Evolutionary conservation across 805 yeast genomes (phyloP), one percentile per base, ranked within the genome.

Genomic region (Candida stauntonica): DNA sequence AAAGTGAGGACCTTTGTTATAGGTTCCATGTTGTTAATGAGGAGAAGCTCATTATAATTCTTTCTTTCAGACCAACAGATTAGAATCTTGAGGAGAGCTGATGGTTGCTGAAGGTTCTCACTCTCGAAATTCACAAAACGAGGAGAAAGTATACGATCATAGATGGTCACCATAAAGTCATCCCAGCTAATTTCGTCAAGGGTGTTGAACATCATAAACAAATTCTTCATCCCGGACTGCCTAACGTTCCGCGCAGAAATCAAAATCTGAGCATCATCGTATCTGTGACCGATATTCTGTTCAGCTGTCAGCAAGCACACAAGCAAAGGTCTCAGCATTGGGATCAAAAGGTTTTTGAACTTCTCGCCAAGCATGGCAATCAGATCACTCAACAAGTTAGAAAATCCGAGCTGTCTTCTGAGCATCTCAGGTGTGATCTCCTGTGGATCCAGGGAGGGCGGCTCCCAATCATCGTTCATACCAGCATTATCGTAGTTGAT

Each of bases 21-120:
- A 7, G 87, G 74, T 2, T 73, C 66, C 35, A 61, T 67, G 32
- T 81, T 72, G 45, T 84, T 83, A 38, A 68, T 60, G 39, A 69
- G 70, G 31, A 86, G 60, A 42, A 81, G 75, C 12, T 67, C 66
- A 33, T 70, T 62, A 27, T 81, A 66, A 17, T 64, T 63, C 5
- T 66, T 63, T 23, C 62, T 56, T 5, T 67, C 55, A 34, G 83
- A 64, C 79, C 95, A 74, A 7, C 72, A 63, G 6, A 76, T 60
- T 51, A 91, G 72, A 8, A 87, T 55, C 39, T 68, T 75, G 75
- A 89, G 63, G 31, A 91, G 57, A 0, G 95, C 73, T 0, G 97
- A 87, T 1, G 91, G 81, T 51, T 83, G 87, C 54, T 87, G 94
- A 23, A 82, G 65, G 57, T 91, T 93, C 51, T 84, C 95, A 29